Conservation (phyloP, 2,329 filamentous ascomycete genomes). For the Penicillium sp. region DNA sequence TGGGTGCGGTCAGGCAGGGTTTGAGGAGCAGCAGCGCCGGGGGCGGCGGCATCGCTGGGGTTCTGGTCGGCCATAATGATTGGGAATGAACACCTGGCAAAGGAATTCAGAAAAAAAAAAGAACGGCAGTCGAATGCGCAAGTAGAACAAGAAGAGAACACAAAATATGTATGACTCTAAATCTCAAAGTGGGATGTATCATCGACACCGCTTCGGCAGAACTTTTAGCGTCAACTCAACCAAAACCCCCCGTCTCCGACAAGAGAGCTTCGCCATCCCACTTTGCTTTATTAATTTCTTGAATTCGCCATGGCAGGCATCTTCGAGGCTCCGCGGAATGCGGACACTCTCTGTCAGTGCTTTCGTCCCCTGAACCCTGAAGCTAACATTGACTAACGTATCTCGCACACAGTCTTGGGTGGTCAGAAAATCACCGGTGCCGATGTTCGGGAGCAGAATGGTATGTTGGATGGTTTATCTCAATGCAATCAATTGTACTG, state of each 20-base stretch:
- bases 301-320: constrained; percentile 75
- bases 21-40: constrained; percentile 30
- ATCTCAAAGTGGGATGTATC: constrained; percentile 43
- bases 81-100: constrained; percentile 11
- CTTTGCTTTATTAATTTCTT: constrained; percentile 22
- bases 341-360: constrained; percentile 78
- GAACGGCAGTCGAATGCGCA: constrained; percentile 16
- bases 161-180: constrained; percentile 23
- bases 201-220: constrained; percentile 46
- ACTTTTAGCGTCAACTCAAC: constrained; percentile 37
- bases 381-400: constrained; percentile 30
- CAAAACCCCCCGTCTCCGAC: constrained; percentile 26
- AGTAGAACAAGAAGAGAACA: constrained; percentile 4
- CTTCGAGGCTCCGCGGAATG: constrained; percentile 91
- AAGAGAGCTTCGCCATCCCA: constrained; percentile 33
- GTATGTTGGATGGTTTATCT: constrained; percentile 50
- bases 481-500: constrained; percentile 3
- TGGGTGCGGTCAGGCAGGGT: constrained; percentile 42
- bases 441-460: constrained; percentile 97
- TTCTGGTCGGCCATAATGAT: constrained; percentile 35
- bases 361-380: neutral
- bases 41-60: constrained; percentile 28
- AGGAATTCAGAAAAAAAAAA: constrained; percentile 8
- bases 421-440: constrained; percentile 96
- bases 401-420: constrained; percentile 68